Base-by-base conservation (phyloP, 2,329 filamentous ascomycete genomes). In the Verticillium nubilum region DNA sequence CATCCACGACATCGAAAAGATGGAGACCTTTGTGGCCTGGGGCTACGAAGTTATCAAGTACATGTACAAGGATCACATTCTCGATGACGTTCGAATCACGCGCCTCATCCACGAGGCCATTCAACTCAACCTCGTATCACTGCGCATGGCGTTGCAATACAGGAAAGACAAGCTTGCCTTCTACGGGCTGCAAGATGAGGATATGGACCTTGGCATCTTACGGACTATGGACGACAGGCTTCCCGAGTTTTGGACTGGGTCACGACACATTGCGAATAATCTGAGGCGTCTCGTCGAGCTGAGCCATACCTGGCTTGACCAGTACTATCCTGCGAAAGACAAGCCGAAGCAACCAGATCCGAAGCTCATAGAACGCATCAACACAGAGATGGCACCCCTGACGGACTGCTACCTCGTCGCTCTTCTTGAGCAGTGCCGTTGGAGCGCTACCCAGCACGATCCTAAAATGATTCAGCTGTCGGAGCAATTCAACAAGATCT, bases 161-260 rank as follows among this genome's bases (percentile, higher is more conserved):
- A 88, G 95, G 47, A 78, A 83, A 62, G 81, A 84, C 35, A 89
- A 94, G 66, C 79, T 89, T 13, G 75, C 78, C 2, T 74, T 85
- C 3, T 98, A 97, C 70, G 92, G 91, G 2, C 80, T 97, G 4
- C 80, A 82, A 19, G 76, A 83, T 17, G 89, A 92, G 63, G 76
- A 83, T 57, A 73, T 95, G 31, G 79, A 86, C 55, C 78, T 88
- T 64, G 88, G 88, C 6, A 83, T 91, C 26, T 73, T 91, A 10
- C 75, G 77, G 2, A 76, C 81, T 17, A 83, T 85, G 52, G 93
- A 92, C 68, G 81, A 87, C 23, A 84, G 81, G 12, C 79, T 97
- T 9, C 85, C 89, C 0, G 87, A 91, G 61, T 90, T 93, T 52
- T 99, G 95, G 95, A 97, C 93, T 0, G 92, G 91, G 17, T 86